Percentiles rank a stretch among this genome's conserved stretches.
Evolutionary conservation across 352 stramenopile species (phyloP).

Genomic region (Pythium monospermum): DNA sequence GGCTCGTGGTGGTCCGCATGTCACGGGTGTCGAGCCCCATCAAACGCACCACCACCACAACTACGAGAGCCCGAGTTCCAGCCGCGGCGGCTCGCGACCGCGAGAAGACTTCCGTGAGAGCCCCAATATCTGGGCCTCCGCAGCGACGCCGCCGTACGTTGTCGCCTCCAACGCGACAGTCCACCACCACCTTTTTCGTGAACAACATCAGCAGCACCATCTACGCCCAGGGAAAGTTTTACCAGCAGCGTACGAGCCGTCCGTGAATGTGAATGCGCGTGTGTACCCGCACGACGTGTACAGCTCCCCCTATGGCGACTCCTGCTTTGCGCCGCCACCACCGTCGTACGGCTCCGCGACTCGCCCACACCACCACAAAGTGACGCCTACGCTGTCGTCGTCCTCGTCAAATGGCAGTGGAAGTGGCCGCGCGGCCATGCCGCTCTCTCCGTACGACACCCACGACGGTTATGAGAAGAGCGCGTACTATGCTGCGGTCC

Average conservation of each 20-base stretch:
- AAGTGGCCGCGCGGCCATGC: slow-evolving; percentile 5
- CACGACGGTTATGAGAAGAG: slow-evolving; percentile 7
- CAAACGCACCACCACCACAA: background rate
- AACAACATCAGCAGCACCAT: too few relatives aligned
- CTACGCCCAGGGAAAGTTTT: too few relatives aligned
- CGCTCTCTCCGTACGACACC: slow-evolving; percentile 10
- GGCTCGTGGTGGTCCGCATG: too few relatives aligned
- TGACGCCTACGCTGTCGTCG: slow-evolving; percentile 5
- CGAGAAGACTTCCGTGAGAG: background rate
- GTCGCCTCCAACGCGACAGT: too few relatives aligned
- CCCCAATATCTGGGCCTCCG: slow-evolving; percentile 9
- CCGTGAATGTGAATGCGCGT: too few relatives aligned
- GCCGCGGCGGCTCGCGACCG: background rate
- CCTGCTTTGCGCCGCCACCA: background rate
- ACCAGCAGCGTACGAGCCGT: too few relatives aligned
- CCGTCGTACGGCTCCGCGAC: background rate
- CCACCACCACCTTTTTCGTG: too few relatives aligned
- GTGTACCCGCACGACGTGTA: slow-evolving; percentile 19
- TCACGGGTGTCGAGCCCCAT: background rate
- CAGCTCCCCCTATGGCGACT: background rate
- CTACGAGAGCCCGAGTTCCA: slow-evolving; percentile 7
- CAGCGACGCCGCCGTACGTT: slow-evolving; percentile 13
- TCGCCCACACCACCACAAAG: background rate
- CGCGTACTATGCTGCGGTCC: slow-evolving; percentile 10
- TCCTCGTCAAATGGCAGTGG: slow-evolving; percentile 6